These are phyloP conservation scores for Diaporthe sp. DNA, from an alignment of 2,329 filamentous ascomycete genomes.

Conservation along the genomic window DNA sequence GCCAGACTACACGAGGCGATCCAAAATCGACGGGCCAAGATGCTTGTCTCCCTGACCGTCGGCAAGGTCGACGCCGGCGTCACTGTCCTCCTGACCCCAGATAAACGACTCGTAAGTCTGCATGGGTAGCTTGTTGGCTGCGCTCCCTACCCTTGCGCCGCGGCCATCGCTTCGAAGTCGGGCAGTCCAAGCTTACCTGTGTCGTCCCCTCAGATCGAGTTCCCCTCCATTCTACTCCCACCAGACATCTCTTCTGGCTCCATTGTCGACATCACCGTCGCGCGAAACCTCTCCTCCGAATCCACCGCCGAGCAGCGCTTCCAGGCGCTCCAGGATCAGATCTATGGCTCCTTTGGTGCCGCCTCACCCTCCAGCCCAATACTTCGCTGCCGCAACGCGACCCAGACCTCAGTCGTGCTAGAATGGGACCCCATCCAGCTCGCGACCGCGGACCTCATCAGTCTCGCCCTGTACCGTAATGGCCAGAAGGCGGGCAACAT, in stretches of 20 bases:
- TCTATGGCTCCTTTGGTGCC: constrained; percentile 88
- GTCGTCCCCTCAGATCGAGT: constrained; percentile 84
- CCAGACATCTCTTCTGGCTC: constrained; percentile 95
- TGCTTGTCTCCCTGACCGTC: constrained; percentile 98
- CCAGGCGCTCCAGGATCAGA: constrained; percentile 86
- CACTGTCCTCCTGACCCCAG: constrained; percentile 94
- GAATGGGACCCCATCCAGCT: constrained; percentile 98
- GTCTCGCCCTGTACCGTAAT: constrained; percentile 92
- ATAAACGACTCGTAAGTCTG: constrained; percentile 88
- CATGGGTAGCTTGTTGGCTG: constrained; percentile 8
- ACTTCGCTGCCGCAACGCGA: constrained; percentile 94
- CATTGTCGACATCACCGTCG: constrained; percentile 97
- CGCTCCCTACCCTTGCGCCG: not conserved
- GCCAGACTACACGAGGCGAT: constrained; percentile 9
- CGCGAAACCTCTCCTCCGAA: constrained; percentile 87
- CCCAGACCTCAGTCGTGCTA: constrained; percentile 97
- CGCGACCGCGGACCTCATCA: constrained; percentile 91
- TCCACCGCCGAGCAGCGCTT: constrained; percentile 80
- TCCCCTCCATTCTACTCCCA: constrained; percentile 95
- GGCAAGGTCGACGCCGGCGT: constrained; percentile 99
- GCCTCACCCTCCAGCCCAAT: constrained; percentile 80
- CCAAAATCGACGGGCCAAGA: constrained; percentile 56
- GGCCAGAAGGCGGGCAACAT: constrained; percentile 97
- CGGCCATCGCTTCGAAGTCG: not conserved
- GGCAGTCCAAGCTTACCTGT: constrained; percentile 38